phyloP scores from a whole-genome alignment of 192 early-diverging fungal genomes.

The Rhizophagus prolifer region DNA sequence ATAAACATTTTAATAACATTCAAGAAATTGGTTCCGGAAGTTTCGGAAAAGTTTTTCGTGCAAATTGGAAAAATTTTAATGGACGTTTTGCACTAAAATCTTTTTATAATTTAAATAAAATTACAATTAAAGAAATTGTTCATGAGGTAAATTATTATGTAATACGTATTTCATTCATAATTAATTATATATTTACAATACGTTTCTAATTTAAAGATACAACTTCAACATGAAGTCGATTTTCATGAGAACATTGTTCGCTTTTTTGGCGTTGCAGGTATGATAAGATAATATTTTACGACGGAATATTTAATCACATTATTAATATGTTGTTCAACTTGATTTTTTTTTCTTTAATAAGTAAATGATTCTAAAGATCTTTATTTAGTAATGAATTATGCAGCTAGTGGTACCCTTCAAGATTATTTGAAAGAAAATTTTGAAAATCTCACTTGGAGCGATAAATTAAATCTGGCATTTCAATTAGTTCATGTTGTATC shows the following conservation, averaged over 20 bases:
- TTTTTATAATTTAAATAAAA: neutral
- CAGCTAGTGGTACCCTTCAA: no score
- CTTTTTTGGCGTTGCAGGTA: neutral
- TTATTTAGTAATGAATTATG: no score
- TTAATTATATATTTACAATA: neutral
- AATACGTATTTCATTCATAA: neutral
- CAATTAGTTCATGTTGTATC: no score
- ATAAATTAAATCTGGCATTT: no score
- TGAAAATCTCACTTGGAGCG: no score
- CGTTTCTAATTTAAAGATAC: no score
- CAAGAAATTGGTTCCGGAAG: neutral
- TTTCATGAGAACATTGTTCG: neutral
- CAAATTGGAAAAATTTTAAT: neutral
- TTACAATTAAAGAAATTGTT: neutral
- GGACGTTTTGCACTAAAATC: neutral
- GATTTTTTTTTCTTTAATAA: no score
- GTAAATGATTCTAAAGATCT: no score
- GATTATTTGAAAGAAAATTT: no score
- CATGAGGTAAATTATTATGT: neutral
- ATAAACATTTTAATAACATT: neutral
- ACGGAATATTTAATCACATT: no score
- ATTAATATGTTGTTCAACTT: no score
- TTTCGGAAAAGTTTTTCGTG: neutral
- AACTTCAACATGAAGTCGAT: neutral
- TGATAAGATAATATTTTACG: neutral